These are phyloP conservation scores for Durio zibethinus DNA, from an alignment of 345 rosid genomes.

Conservation along the genomic window DNA sequence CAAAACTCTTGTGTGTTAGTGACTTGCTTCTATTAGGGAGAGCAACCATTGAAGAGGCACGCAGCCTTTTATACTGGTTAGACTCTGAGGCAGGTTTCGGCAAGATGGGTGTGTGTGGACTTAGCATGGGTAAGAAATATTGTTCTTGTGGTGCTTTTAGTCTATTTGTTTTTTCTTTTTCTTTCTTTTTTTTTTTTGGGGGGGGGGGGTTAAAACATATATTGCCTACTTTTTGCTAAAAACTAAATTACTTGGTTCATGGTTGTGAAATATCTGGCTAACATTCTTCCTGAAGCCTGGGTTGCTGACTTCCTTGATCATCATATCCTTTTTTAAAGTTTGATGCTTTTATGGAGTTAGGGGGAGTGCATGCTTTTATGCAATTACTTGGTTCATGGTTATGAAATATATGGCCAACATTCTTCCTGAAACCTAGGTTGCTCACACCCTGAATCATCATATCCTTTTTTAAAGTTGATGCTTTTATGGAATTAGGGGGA, in stretches of 20 bases:
- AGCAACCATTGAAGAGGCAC: conserved; percentile 92
- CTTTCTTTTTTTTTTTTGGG: too few species aligned
- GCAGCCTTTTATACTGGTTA: conserved; percentile 86
- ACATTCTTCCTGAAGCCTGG: not conserved
- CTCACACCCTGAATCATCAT: not conserved
- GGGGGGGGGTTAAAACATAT: not conserved
- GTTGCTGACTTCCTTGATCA: not conserved
- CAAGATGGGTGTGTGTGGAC: conserved; percentile 94
- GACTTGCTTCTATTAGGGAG: conserved; percentile 93
- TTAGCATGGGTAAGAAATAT: conserved; percentile 84
- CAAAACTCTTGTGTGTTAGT: conserved; percentile 90
- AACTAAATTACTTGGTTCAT: not conserved
- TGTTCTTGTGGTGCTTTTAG: not conserved
- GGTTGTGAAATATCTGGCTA: not conserved
- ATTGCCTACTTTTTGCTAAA: not conserved
- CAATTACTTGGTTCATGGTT: not conserved
- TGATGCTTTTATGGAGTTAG: conserved; percentile 37
- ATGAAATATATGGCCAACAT: conserved; percentile 1
- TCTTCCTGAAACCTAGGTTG: not conserved
- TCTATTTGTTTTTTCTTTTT: conserved; percentile 1
- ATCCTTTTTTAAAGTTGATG: conserved; percentile 10
- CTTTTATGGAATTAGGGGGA: conserved; percentile 59
- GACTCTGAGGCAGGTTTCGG: conserved; percentile 86
- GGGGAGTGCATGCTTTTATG: conserved; percentile 99
- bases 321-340: not conserved